Conservation (phyloP, 331 rosid species). For the Ulmus americana region DNA sequence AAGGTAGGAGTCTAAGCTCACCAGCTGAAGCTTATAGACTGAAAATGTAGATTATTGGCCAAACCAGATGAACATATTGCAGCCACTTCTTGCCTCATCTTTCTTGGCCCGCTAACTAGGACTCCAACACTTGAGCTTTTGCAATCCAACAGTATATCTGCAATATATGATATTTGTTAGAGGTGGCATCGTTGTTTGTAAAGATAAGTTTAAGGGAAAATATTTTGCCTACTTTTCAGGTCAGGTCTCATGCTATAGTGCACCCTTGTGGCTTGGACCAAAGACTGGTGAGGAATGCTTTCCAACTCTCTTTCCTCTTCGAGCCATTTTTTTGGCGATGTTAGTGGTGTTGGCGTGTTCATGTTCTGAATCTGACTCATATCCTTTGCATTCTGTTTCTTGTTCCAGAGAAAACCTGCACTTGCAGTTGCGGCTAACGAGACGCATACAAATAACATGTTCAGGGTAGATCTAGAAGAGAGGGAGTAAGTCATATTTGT, state of each 20-base stretch:
- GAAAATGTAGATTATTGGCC: slow-evolving; percentile 35
- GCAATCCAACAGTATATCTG: slow-evolving; percentile 37
- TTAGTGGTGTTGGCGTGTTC: slow-evolving; percentile 6
- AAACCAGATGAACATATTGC: slow-evolving; percentile 41
- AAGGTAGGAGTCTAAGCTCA: slow-evolving; percentile 9
- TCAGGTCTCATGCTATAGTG: slow-evolving; percentile 56
- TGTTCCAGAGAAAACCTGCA: slow-evolving; percentile 43
- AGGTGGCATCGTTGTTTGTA: not conserved
- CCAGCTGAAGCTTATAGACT: slow-evolving; percentile 65
- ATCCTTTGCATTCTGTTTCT: slow-evolving; percentile 31
- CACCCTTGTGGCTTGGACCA: slow-evolving; percentile 31
- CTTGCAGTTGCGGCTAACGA: slow-evolving; percentile 39
- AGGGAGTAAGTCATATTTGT: slow-evolving; percentile 36
- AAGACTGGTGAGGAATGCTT: slow-evolving; percentile 35
- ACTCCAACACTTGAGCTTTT: slow-evolving; percentile 54
- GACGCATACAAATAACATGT: slow-evolving; percentile 42
- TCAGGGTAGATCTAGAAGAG: slow-evolving; percentile 36
- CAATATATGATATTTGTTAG: not conserved
- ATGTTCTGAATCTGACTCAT: slow-evolving; percentile 31
- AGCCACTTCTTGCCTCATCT: slow-evolving; percentile 63
- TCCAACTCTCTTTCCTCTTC: slow-evolving; percentile 36
- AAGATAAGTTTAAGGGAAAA: not conserved
- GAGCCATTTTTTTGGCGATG: slow-evolving; percentile 21
- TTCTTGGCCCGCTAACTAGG: slow-evolving; percentile 55
- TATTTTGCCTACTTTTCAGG: slow-evolving; percentile 37